Base-by-base conservation (phyloP, 441 rosid genomes). In the Flueggea neowawraea region DNA sequence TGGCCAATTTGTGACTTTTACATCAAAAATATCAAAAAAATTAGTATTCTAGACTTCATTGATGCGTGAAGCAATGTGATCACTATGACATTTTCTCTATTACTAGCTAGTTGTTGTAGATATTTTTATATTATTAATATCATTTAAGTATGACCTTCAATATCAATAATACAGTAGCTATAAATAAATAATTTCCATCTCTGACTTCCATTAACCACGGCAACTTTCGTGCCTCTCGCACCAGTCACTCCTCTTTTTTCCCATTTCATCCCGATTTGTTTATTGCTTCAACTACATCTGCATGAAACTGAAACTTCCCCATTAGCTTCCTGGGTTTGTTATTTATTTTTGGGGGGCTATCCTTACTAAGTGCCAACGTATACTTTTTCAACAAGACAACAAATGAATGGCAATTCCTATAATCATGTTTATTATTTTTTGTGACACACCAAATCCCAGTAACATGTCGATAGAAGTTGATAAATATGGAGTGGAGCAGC, bases 21-120 rank as follows among this genome's bases (percentile, higher is more conserved):
- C 41, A 36, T 36, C 41, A 36, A 36, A 36, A 36, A 36, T 36
- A 36, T 49, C n/a, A n/a, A n/a, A n/a, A n/a, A n/a, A n/a, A n/a
- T n/a, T 6, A 12, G 61, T 14, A 50, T 56, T 66, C 58, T 61
- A 52, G 52, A 50, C 28, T 58, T 15, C 33, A 57, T 66, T 63
- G 75, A 74, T 69, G 81, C 76, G 79, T 78, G 76, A 80, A 74
- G 82, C 71, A 74, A 78, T 63, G 71, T 67, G 72, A 75, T 36
- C 41, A 0, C 10, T 17, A 45, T 17, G 66, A 65, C 69, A 51
- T 49, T 54, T 55, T 70, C 58, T 70, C 60, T 31, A 47, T 22
- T 10, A 6, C 12, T 12, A 10, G 45, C 45, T 43, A 43, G 45
- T 43, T 6, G 45, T 22, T 22, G 28, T 22, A 22, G 28, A 22